Conservation (phyloP, 345 rosid genomes). For the Arabis hirsuta region DNA sequence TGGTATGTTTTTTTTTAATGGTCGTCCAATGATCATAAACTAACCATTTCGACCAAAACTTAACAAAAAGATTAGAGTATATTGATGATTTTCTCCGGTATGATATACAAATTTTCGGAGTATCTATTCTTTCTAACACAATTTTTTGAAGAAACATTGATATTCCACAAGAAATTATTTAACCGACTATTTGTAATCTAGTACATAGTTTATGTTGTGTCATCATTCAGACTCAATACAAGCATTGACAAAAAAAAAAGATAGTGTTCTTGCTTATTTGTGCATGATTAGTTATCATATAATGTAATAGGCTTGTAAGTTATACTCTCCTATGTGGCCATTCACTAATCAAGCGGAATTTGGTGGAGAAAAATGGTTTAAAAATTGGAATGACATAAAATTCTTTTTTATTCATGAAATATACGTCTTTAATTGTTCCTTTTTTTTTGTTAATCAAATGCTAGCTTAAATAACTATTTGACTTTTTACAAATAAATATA, state of each 20-base stretch:
- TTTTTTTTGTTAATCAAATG: neutral
- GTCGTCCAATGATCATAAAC: slow-evolving; percentile 17
- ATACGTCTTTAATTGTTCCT: neutral
- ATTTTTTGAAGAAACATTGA: neutral
- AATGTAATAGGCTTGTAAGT: no score
- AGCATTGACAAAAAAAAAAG: no score
- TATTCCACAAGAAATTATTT: no score
- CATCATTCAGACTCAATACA: no score
- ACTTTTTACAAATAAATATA: slow-evolving; percentile 11
- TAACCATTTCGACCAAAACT: slow-evolving; percentile 10
- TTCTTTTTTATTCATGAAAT: neutral
- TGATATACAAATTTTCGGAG: neutral
- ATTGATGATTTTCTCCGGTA: slow-evolving; percentile 4
- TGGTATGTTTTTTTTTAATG: neutral
- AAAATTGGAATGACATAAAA: slow-evolving; percentile 6
- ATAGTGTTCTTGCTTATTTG: neutral
- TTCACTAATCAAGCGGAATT: slow-evolving; percentile 23
- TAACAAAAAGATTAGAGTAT: neutral
- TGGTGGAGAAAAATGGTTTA: slow-evolving; percentile 7
- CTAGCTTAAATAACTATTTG: slow-evolving; percentile 31
- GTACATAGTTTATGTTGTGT: no score
- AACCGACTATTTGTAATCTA: no score
- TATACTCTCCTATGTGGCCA: neutral
- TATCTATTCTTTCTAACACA: neutral
- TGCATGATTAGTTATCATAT: neutral